Base-by-base conservation (phyloP, 495 filamentous ascomycete species). In the Daldinia vernicosa region DNA sequence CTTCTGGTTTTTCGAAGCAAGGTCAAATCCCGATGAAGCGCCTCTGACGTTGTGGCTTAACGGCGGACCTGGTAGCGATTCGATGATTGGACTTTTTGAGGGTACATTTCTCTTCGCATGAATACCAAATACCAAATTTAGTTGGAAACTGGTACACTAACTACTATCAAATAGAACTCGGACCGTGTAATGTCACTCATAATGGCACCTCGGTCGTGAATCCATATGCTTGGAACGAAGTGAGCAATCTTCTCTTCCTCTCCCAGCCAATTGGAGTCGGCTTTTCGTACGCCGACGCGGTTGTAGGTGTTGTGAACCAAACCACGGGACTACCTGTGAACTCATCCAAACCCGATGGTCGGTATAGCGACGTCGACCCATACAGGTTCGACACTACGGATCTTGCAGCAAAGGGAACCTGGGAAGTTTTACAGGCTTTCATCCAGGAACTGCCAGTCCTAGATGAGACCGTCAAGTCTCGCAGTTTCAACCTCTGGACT, bases 1-100 rank as follows among this genome's bases (percentile, higher is more conserved):
- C 68, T 91, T 91, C 76, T 91, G 90, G 89, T 91, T 90, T 70
- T 85, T 92, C 70, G 89, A 91, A 71, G 83, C 89, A 0, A 80
- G 86, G 43, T 80, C 87, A 22, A 82, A 86, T 58, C 84, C 88
- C 4, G 64, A 82, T 55, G 81, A 83, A 66, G 83, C 86, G 0
- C 88, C 88, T 5, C 76, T 89, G 4, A 85, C 86, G 0, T 79
- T 90, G 37, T 90, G 88, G 87, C 78, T 90, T 30, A 87, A 87
- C 72, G 87, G 87, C 30, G 87, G 87, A 4, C 87, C 87, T 11
- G 87, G 84, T 52, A 78, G 72, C 60, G 83, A 89, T 63, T 89
- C 85, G 2, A 75, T 89, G 58, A 88, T 90, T 66, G 90, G 89
- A 1, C 74, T 91, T 14, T 90, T 90, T 66, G 85, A 90, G 77